phyloP scores from a whole-genome alignment of 768 basidiomycete genomes.

The Xerocomus spinulosus region DNA sequence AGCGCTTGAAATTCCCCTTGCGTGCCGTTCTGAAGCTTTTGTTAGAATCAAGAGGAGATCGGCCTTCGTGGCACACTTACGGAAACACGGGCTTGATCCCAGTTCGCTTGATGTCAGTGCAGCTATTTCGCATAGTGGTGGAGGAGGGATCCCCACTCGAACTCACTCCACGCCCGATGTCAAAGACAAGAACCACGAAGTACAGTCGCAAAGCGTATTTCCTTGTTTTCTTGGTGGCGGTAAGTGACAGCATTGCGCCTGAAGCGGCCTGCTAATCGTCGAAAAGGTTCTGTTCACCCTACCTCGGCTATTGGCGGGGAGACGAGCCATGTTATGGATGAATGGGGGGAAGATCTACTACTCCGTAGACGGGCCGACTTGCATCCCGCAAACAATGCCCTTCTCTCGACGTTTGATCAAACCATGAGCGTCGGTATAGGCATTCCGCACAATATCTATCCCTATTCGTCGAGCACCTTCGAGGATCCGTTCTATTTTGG shows the following conservation, averaged over 20 bases:
- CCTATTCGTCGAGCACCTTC: conserved; percentile 2
- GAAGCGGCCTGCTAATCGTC: conserved; percentile 1
- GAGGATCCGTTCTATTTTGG: conserved; percentile 5
- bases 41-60: conserved; percentile 61
- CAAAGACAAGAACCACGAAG: not conserved
- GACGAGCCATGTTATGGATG: not conserved
- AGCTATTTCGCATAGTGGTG: conserved; percentile 20
- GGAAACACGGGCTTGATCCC: conserved; percentile 41
- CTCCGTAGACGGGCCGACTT: conserved; percentile 4
- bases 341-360: conserved; percentile 3
- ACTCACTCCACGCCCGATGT: conserved; percentile 3
- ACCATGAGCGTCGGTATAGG: not conserved
- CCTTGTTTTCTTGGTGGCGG: conserved; percentile 8
- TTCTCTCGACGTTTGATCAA: conserved; percentile 8
- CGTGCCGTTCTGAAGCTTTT: not conserved
- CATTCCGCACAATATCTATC: conserved; percentile 2
- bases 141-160: conserved; percentile 11
- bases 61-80: conserved; percentile 51
- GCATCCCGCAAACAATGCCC: not conserved
- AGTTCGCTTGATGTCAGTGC: conserved; percentile 13
- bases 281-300: conserved; percentile 12
- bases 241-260: conserved; percentile 8
- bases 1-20: not conserved
- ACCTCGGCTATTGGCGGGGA: not conserved
- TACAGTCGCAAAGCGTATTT: conserved; percentile 6